Base-by-base conservation (phyloP, 2,329 filamentous ascomycete genomes). In the Calonectria ilicicola region DNA sequence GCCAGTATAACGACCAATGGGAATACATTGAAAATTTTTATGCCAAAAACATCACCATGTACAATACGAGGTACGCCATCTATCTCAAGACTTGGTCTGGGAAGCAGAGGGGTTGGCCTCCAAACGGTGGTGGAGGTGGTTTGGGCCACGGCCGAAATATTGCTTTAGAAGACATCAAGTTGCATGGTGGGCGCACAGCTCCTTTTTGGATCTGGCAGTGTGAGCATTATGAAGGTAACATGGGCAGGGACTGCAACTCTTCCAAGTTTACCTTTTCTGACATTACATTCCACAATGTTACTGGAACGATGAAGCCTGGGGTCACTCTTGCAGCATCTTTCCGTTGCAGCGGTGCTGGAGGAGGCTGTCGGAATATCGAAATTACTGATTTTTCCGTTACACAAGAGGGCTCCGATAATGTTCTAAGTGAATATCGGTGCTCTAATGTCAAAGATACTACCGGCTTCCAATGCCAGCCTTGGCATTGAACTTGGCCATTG, bases 71-170 rank as follows among this genome's bases (percentile, higher is more conserved):
- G 1, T 86, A 89, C 72, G 87, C 84, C 1, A 84, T 84, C n/a
- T 89, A 90, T 74, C 79, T 91, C 72, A 91, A 92, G 82, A 91
- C 89, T 0, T 92, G 90, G 90, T 89, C 88, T 0, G 89, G 88
- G 21, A 80, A 87, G 64, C 88, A 88, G 1, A 89, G 65, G 3
- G 44, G 49, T 1, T 73, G 19, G 23, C 73, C 42, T 5, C 70
- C 89, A 1, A 91, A 92, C 74, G 89, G 90, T 19, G 90, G 89
- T 2, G 89, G 89, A 14, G 90, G 88, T 19, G 90, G 90, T 3
- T 35, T 68, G 44, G 67, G 64, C 14, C 51, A 67, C 10, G 65
- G 53, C n/a, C n/a, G 23, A 14, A 46, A 65, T 19, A 65, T 65
- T 53, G 46, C 53, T 17, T n/a, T 65, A 29, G 63, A 65, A 14